Conservation (phyloP, 2,329 filamentous ascomycete genomes). For the Aschersonia sp. region DNA sequence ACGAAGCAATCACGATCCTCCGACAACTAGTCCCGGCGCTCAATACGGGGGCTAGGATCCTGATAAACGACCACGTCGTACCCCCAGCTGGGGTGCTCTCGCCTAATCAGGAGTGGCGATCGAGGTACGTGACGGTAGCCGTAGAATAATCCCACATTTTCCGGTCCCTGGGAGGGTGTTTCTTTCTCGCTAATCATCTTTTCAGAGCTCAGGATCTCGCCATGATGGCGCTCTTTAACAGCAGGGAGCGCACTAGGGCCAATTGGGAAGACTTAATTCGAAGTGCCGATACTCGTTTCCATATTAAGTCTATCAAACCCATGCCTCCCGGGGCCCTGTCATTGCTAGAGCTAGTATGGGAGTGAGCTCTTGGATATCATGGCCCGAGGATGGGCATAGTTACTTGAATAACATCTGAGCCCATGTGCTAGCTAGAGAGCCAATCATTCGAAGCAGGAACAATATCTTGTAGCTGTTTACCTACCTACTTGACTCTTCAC, state of each 20-base stretch:
- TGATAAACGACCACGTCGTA: not conserved
- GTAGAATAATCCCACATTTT: not conserved
- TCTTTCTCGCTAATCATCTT: not conserved
- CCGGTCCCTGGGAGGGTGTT: not conserved
- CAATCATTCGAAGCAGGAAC: too few species aligned
- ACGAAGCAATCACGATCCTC: not conserved
- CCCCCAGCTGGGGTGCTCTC: not conserved
- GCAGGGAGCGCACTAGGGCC: not conserved
- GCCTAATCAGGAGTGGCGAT: not conserved
- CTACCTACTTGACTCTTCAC: too few species aligned
- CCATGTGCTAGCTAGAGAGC: too few species aligned
- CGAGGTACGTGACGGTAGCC: not conserved
- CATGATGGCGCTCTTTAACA: not conserved
- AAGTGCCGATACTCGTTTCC: not conserved
- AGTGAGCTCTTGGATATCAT: not conserved
- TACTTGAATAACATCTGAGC: too few species aligned
- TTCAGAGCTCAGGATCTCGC: not conserved
- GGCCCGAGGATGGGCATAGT: too few species aligned
- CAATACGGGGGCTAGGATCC: not conserved
- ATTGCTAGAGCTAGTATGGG: not conserved
- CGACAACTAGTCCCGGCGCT: not conserved
- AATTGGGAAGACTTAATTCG: not conserved
- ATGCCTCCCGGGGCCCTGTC: not conserved
- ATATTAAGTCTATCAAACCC: not conserved
- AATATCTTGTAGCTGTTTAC: too few species aligned